Evolutionary conservation across 768 basidiomycete species (phyloP).

Genomic region (Stropharia rugosoannulata): DNA sequence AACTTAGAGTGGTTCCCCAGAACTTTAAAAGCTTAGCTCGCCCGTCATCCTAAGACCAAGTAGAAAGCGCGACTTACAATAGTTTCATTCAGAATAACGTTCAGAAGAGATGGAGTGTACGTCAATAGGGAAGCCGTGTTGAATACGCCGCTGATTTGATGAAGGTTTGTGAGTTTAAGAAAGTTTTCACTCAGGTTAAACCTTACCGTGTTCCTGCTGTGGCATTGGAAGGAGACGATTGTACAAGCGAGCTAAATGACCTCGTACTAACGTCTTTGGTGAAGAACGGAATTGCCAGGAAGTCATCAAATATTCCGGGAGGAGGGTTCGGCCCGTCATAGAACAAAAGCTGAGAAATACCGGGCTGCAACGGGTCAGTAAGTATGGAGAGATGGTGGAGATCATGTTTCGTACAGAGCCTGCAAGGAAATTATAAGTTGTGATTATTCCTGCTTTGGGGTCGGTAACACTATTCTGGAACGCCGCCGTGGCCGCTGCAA

Average conservation of each 20-base stretch:
- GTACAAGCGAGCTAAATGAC: constrained; percentile 40
- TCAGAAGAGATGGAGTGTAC: neutral
- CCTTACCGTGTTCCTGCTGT: constrained; percentile 26
- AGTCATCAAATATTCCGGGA: constrained; percentile 49
- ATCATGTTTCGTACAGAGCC: constrained; percentile 28
- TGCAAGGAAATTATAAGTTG: constrained; percentile 35
- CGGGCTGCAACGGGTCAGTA: constrained; percentile 6
- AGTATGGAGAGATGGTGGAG: neutral
- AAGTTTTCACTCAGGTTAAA: neutral
- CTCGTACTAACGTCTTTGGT: constrained; percentile 37
- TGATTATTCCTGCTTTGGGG: neutral
- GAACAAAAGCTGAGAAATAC: constrained; percentile 43
- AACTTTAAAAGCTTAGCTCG: constrained; percentile 27
- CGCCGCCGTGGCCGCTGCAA: constrained; percentile 35
- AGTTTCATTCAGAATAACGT: constrained; percentile 36
- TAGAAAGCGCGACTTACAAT: constrained; percentile 26
- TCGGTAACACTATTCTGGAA: constrained; percentile 27
- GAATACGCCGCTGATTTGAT: neutral
- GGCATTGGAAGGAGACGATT: constrained; percentile 32
- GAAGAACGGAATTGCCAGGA: constrained; percentile 42
- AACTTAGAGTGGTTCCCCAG: constrained; percentile 32
- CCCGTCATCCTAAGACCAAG: neutral
- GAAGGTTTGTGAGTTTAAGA: neutral
- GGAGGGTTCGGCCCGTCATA: constrained; percentile 57
- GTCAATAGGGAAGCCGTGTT: neutral